These are phyloP conservation scores for Penicillium freii DNA, from an alignment of 2,329 filamentous ascomycete genomes.

Conservation along the genomic window DNA sequence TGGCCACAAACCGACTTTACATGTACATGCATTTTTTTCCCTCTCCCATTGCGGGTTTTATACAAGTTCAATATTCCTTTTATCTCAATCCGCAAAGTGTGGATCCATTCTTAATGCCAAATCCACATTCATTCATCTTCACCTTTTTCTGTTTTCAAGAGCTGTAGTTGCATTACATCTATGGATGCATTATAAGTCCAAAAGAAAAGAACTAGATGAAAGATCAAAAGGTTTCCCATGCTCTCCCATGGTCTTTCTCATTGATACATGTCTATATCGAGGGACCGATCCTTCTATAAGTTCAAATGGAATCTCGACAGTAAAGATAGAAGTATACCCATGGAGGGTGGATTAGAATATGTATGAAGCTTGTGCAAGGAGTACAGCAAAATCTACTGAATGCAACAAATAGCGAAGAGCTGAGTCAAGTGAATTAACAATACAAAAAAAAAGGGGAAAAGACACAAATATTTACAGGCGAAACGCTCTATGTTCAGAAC, in stretches of 20 bases:
- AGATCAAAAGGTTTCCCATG: background rate
- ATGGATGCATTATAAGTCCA: background rate
- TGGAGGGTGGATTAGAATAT: background rate
- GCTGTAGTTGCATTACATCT: background rate
- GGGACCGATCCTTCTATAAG: background rate
- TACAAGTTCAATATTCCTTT: background rate
- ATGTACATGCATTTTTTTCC: background rate
- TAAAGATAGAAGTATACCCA: background rate
- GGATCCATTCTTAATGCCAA: background rate
- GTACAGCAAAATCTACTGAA: background rate
- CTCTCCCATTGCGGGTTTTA: background rate
- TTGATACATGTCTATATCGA: background rate
- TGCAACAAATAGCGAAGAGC: background rate
- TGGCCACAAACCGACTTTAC: background rate
- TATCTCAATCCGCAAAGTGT: background rate
- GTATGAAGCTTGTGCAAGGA: background rate
- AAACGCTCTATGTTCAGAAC: conserved; percentile 28
- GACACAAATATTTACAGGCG: conserved; percentile 23
- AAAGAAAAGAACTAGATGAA: no score
- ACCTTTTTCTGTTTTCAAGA: background rate
- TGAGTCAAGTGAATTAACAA: background rate
- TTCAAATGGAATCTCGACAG: background rate
- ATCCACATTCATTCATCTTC: background rate
- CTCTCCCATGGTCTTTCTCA: background rate
- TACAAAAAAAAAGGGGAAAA: background rate